Base-by-base conservation (phyloP, 163 green algal species). In the Scenedesmus sp. region DNA sequence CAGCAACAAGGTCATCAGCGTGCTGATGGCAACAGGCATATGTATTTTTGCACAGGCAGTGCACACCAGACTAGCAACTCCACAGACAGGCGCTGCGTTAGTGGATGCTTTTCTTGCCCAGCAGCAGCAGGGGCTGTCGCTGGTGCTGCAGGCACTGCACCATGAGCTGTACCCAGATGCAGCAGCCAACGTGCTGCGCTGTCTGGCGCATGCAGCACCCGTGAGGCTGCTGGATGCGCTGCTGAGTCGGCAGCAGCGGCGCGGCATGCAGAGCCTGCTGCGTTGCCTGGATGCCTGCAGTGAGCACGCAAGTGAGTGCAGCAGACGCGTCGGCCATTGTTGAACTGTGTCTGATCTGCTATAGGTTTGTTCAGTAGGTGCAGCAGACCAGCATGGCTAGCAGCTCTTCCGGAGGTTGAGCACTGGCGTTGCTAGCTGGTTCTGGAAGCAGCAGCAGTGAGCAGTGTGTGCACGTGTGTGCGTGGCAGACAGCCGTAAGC, bases 41-140 rank as follows among this genome's bases (percentile, higher is more conserved):
- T 37, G 30, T 40, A 37, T 37, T 10, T 37, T 76, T 40, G 65
- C 30, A 40, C 30, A 37, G 30, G 30, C 30, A 76, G 30, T 76
- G 30, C 30, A 37, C 65, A 37, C 7, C 12, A 76, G 65, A 7
- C 40, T 76, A 18, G 65, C 30, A 76, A 40, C 30, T 2, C 30
- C 26, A 3, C 7, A 70, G 56, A n/a, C 56, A 70, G 56, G 56
- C 22, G 65, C 65, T 76, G 65, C 65, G 1, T 76, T 76, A 10
- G 24, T 18, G 30, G 6, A 76, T 76, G 65, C 65, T 1, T 5
- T 76, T 26, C 65, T 76, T 37, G 30, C 30, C 4, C 65, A 18
- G 65, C 65, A 76, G 30, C 65, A 76, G 30, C 65, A 76, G 65
- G 65, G 65, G 65, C 65, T 76, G 65, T 76, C 65, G 65, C 65